These are phyloP conservation scores for Acanthamoeba sp. DNA, from an alignment of 208 protist species.

Conservation along the genomic window DNA sequence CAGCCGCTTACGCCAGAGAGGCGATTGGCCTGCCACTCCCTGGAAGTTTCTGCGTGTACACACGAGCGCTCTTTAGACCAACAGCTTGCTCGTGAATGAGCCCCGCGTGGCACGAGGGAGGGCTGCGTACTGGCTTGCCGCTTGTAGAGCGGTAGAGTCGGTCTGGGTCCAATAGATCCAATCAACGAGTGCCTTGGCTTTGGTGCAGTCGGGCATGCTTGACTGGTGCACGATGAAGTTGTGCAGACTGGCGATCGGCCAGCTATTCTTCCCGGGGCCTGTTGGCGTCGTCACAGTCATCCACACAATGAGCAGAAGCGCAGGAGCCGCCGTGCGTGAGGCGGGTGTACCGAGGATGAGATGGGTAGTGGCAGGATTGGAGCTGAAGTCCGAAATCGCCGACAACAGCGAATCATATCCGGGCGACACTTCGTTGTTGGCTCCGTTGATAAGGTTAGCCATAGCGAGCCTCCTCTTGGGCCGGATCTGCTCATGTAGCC, in stretches of 20 bases:
- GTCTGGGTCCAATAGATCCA: constrained; percentile 48
- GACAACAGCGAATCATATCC: neutral
- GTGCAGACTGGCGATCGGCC: constrained; percentile 14
- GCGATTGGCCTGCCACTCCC: neutral
- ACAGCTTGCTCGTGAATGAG: no score
- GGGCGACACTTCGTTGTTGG: constrained; percentile 20
- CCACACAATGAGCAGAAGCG: no score
- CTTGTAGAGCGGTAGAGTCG: neutral
- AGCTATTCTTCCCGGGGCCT: neutral
- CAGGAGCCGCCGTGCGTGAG: no score
- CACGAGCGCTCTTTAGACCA: no score
- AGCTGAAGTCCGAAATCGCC: constrained; percentile 21
- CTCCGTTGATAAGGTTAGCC: neutral
- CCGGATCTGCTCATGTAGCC: constrained; percentile 11
- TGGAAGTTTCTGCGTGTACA: neutral
- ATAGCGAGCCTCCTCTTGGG: neutral
- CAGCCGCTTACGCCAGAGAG: neutral
- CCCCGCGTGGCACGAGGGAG: no score
- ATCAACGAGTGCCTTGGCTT: neutral
- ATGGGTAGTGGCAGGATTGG: neutral
- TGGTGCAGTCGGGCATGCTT: neutral
- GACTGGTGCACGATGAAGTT: neutral
- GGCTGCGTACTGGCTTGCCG: neutral
- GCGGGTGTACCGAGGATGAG: neutral
- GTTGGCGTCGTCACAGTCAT: no score